Evolutionary conservation across 2,329 filamentous ascomycete species (phyloP).

Genomic region (Penicillium sp.): DNA sequence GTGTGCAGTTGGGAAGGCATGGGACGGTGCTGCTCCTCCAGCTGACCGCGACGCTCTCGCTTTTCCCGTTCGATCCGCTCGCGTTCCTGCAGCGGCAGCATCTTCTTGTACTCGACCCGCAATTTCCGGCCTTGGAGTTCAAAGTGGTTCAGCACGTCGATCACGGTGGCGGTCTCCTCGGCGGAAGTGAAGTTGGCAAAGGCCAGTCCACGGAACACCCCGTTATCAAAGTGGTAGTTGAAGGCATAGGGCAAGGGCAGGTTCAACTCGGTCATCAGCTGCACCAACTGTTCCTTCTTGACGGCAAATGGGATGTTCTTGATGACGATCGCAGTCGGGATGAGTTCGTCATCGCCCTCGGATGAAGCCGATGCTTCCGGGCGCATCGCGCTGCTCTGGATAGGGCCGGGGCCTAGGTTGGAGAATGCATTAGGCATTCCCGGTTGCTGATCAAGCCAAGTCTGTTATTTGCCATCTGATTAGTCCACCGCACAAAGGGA

Average conservation of each 20-base stretch:
- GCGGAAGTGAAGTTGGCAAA: conserved; percentile 98
- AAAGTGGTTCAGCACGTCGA: conserved; percentile 91
- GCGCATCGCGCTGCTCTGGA: conserved; percentile 43
- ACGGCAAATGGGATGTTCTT: conserved; percentile 99
- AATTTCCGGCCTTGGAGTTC: conserved; percentile 93
- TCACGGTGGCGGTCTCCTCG: conserved; percentile 89
- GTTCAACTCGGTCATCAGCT: conserved; percentile 90
- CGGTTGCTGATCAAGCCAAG: conserved; percentile 62
- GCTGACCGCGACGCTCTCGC: conserved; percentile 88
- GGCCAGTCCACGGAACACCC: conserved; percentile 90
- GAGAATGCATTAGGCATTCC: conserved; percentile 49
- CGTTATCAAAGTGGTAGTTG: conserved; percentile 99
- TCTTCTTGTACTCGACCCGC: conserved; percentile 98
- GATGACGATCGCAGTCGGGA: conserved; percentile 97
- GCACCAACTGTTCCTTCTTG: conserved; percentile 91
- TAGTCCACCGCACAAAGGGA: not conserved
- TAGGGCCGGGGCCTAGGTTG: conserved; percentile 44
- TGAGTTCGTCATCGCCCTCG: conserved; percentile 73
- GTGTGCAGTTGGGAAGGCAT: conserved; percentile 70
- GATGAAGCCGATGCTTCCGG: conserved; percentile 41
- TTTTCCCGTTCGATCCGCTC: conserved; percentile 97
- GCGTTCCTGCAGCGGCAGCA: conserved; percentile 90
- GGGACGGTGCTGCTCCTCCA: conserved; percentile 92
- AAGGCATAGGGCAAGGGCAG: conserved; percentile 96
- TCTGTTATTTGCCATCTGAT: conserved; percentile 42